Evolutionary conservation across 495 filamentous ascomycete species (phyloP), one percentile per base, ranked within the genome.

Genomic region (Neurospora sp.): DNA sequence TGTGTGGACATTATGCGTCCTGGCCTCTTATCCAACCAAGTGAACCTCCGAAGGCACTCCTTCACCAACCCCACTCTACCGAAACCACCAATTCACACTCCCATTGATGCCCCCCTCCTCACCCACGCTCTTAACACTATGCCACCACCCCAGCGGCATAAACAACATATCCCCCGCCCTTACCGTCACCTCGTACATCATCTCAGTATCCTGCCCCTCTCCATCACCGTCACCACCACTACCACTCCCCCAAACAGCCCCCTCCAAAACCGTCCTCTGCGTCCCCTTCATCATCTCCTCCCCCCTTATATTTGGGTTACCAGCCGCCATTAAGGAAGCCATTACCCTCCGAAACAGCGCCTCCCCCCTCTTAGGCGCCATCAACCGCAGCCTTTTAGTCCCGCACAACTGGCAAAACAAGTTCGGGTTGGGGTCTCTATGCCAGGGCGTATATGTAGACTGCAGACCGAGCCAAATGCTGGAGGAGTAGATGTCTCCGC

Each of bases 71-170:
- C 4, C 14, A 16, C 38, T 27, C 78, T 73, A 86, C 31, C 84
- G 79, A 22, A 97, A 98, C 94, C 94, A 98, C 95, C 95, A 98
- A 81, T 98, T 98, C 44, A 91, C 91, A 80, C 92, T 81, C 38
- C 70, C 75, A 76, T 88, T 81, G 77, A 82, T 76, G 35, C 61
- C 53, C 0, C 82, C 74, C 14, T 76, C 59, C 7, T 18, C 31
- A 31, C 71, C 76, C 70, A 89, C 76, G 27, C 94, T 93, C 77
- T 88, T 91, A 69, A 99, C 89, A 78, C 92, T 94, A 86, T 99
- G 96, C 96, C 96, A 99, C 94, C 94, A 99, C 14, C 93, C 93
- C 73, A 88, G 89, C 0, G 95, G 96, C 71, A 99, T 94, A 79
- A 95, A 98, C 59, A 98, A 73, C 0, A 85, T 89, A 84, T 98